These are phyloP conservation scores for Aspergillus baeticus DNA, from an alignment of 495 filamentous ascomycete species.

Conservation along the genomic window DNA sequence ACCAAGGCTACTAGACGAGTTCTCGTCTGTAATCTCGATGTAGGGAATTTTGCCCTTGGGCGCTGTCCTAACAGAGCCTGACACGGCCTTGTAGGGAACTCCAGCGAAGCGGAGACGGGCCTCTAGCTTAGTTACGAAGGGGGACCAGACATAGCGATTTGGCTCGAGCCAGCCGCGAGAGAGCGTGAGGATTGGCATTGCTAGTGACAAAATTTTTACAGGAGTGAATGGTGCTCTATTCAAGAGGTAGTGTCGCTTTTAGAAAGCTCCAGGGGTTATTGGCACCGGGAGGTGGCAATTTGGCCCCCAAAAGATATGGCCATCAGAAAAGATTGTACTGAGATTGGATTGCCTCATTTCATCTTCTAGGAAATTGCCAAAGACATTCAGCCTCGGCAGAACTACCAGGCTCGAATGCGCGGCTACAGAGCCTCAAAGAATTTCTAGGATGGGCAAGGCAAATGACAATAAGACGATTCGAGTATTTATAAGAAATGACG, in stretches of 20 bases:
- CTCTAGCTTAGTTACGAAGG: constrained; percentile 66
- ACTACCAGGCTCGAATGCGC: background rate
- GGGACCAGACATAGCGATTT: constrained; percentile 55
- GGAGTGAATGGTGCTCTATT: background rate
- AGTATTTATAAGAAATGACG: constrained; percentile 13
- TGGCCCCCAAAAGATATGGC: constrained; percentile 3
- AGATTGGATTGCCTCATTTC: no score
- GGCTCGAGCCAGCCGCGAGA: constrained; percentile 50
- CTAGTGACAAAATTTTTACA: background rate
- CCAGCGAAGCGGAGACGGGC: constrained; percentile 56
- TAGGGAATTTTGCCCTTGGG: constrained; percentile 65
- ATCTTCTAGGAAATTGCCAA: no score
- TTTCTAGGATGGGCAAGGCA: background rate
- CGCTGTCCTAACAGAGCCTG: constrained; percentile 40
- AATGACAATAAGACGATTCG: background rate
- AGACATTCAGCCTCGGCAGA: no score
- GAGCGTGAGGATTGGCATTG: constrained; percentile 31
- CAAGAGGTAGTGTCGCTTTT: no score
- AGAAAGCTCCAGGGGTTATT: background rate
- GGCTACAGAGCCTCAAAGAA: background rate
- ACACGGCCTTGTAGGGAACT: constrained; percentile 43
- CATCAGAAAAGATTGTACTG: background rate
- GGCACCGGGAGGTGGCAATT: background rate
- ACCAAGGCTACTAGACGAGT: constrained; percentile 13
- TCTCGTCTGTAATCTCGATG: constrained; percentile 22